phyloP scores from a whole-genome alignment of 2,329 filamentous ascomycete genomes.

The Fusarium zealandicum region DNA sequence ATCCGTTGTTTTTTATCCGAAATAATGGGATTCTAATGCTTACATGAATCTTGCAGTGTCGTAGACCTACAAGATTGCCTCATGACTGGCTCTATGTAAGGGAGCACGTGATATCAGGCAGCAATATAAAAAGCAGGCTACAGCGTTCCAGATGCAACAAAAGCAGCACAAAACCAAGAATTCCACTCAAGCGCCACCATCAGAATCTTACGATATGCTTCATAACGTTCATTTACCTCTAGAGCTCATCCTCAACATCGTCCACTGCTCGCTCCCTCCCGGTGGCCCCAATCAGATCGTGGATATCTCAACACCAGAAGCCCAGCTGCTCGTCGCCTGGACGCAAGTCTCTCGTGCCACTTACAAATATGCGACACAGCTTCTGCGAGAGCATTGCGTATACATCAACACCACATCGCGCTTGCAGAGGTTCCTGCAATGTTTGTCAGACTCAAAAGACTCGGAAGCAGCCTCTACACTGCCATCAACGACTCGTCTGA shows the following conservation, averaged over 20 bases:
- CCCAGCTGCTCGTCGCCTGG: conserved; percentile 24
- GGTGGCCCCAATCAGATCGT: conserved; percentile 15
- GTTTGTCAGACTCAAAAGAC: background rate
- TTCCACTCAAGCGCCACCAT: no score
- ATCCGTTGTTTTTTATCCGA: no score
- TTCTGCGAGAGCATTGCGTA: conserved; percentile 22
- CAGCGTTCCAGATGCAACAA: background rate
- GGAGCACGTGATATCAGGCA: background rate
- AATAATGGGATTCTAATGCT: no score
- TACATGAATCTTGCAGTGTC: no score
- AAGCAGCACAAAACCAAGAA: no score
- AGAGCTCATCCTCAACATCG: conserved; percentile 23
- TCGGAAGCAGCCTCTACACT: background rate
- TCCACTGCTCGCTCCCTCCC: conserved; percentile 9
- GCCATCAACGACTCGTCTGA: background rate
- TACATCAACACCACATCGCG: conserved; percentile 11
- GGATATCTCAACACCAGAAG: conserved; percentile 5
- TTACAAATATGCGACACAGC: conserved; percentile 6
- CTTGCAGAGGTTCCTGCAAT: conserved; percentile 4
- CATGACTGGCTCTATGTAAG: no score
- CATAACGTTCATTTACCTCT: conserved; percentile 6
- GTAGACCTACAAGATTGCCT: no score
- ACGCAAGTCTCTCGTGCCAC: conserved; percentile 22
- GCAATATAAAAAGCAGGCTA: background rate
- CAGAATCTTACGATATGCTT: no score